Evolutionary conservation across 139 green algal genomes (phyloP).

Genomic region (Nannochloris sp.): DNA sequence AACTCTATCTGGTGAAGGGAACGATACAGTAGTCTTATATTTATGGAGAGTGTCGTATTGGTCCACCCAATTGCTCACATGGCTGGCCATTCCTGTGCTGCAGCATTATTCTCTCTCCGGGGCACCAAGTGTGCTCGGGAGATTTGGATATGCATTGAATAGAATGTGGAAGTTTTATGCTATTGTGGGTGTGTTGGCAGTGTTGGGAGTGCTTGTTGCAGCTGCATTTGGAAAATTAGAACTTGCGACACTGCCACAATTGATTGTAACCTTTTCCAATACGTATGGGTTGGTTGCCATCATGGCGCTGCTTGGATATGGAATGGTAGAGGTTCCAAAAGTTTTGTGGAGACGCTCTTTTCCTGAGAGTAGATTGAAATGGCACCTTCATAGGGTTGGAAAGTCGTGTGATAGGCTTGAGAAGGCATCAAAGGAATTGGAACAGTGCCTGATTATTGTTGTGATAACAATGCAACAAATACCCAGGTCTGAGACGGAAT

Average conservation of each 20-base stretch:
- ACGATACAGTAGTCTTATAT: conserved; percentile 24
- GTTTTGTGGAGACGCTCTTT: conserved; percentile 60
- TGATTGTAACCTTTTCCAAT: conserved; percentile 77
- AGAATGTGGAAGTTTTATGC: conserved; percentile 69
- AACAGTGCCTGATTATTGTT: conserved; percentile 31
- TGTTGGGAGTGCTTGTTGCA: conserved; percentile 42
- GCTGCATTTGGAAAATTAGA: conserved; percentile 37
- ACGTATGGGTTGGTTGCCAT: conserved; percentile 74
- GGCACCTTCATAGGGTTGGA: conserved; percentile 30
- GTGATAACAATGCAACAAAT: conserved; percentile 53
- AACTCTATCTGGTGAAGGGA: conserved; percentile 19
- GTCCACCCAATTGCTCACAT: conserved; percentile 73
- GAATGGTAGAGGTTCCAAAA: conserved; percentile 78
- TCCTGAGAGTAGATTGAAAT: conserved; percentile 35
- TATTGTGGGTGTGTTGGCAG: conserved; percentile 45
- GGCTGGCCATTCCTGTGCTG: conserved; percentile 77
- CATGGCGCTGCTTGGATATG: conserved; percentile 77
- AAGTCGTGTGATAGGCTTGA: conserved; percentile 38
- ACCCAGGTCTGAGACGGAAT: conserved; percentile 47
- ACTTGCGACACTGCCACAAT: conserved; percentile 33
- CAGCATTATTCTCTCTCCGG: conserved; percentile 80
- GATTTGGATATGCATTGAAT: conserved; percentile 45
- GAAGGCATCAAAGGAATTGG: conserved; percentile 33
- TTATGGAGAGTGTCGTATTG: conserved; percentile 72
- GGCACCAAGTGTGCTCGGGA: conserved; percentile 62